Evolutionary conservation across 805 yeast species (phyloP), one percentile per base, ranked within the genome.

Genomic region (Metschnikowia borealis): DNA sequence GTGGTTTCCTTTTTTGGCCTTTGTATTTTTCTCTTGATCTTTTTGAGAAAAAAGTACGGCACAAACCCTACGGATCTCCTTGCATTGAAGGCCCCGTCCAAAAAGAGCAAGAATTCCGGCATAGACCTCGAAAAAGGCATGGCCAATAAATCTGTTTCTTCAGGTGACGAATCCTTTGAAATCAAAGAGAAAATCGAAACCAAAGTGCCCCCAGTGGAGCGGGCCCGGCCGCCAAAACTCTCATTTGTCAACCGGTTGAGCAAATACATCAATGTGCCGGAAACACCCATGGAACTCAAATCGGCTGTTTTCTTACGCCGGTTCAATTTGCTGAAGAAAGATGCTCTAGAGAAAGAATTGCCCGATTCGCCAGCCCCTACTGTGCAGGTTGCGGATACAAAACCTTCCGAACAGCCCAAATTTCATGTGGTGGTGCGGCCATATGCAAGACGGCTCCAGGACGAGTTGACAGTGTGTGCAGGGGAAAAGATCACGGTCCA

Each of bases 251-350:
- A 50, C 46, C 35, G 70, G 18, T 48, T 67, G 23, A 67, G 71
- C 53, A 57, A 56, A 39, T 58, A 58, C 20, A 56, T 62, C 38
- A 57, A 61, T 43, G 53, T 62, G 20, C 60, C 59, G 5, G 66
- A 63, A 31, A 50, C 54, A n/a, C 61, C 61, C 4, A 20, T 48
- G 20, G 55, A 55, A 15, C 50, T 57, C 45, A 48, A 61, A 47
- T 66, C 73, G 5, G 75, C 77, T 0, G 45, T 68, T 35, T 58
- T 66, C 38, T 59, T 70, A 49, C 66, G 66, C 42, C 55, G 66
- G 44, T 71, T 71, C 60, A 62, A 71, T 41, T 47, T 56, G 38
- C 61, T 67, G 41, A 39, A 54, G 5, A 53, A 55, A 29, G 62
- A 61, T 10, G 37, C 44, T 17, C 37, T 34, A 10, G 47, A 31